phyloP scores from a whole-genome alignment of 208 protist genomes.

The Acanthamoeba quina region DNA sequence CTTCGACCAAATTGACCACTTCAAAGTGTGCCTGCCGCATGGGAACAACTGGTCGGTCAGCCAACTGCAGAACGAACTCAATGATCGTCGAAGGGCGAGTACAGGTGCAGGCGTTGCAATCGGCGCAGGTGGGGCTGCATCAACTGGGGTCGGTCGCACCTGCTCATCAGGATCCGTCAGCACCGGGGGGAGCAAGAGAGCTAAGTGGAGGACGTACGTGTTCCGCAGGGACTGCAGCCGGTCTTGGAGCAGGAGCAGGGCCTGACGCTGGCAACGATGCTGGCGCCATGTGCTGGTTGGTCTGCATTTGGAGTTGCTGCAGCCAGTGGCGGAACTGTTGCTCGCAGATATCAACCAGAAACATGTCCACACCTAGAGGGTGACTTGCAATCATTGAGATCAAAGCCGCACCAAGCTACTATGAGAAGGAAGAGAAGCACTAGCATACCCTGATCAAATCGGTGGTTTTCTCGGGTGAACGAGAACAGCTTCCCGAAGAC shows the following conservation, averaged over 20 bases:
- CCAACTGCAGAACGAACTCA: not conserved
- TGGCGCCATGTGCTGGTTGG: not conserved
- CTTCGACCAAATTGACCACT: not conserved
- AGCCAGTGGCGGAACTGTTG: conserved; percentile 5
- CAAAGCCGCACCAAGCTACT: not conserved
- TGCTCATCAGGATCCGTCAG: no score
- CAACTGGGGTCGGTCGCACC: no score
- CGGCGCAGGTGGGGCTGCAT: no score
- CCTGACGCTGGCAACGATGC: no score
- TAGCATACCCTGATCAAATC: not conserved
- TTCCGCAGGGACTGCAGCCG: no score
- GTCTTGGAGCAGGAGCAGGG: not conserved
- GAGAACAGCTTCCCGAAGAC: conserved; percentile 11
- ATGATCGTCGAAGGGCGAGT: not conserved
- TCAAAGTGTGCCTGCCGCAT: not conserved
- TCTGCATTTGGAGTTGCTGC: not conserved
- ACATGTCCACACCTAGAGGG: not conserved
- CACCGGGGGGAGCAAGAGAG: no score
- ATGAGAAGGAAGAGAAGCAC: not conserved
- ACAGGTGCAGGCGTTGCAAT: no score
- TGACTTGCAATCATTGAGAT: not conserved
- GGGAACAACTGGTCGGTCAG: not conserved
- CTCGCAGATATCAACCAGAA: conserved; percentile 5
- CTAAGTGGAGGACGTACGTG: no score
- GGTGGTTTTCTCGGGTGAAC: not conserved